Percentiles rank a stretch among this genome's conserved stretches.
Evolutionary conservation across 2,329 filamentous ascomycete genomes (phyloP).

Genomic region (Talaromyces amestolkiae): DNA sequence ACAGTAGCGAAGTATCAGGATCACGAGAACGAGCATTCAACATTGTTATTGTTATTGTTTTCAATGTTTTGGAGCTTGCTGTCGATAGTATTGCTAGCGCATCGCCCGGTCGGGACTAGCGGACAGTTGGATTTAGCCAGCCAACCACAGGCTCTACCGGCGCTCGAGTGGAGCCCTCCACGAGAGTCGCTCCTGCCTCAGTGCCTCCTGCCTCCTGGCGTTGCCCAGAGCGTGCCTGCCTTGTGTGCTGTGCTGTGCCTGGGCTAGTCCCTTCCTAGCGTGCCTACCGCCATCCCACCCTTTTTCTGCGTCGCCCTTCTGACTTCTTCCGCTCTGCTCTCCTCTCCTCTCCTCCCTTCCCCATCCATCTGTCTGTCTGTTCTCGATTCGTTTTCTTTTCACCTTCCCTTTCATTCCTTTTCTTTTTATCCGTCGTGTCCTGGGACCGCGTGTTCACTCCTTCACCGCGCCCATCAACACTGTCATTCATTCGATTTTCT

Average conservation of each 20-base stretch:
- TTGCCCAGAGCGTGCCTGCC: background rate
- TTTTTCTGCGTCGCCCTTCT: constrained; percentile 8
- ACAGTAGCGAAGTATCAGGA: no score
- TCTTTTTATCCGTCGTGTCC: constrained; percentile 31
- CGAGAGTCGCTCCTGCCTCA: background rate
- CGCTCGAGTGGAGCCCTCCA: constrained; percentile 1
- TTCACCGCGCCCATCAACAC: constrained; percentile 50
- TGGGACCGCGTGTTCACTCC: constrained; percentile 51
- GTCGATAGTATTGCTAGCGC: background rate
- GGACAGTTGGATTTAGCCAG: background rate
- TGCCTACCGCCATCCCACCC: background rate
- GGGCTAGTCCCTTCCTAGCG: constrained; percentile 1
- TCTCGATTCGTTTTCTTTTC: constrained; percentile 29
- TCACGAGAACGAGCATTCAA: no score
- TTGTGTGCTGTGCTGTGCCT: background rate
- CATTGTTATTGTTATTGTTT: no score
- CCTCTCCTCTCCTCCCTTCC: constrained; percentile 23
- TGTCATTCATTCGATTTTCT: constrained; percentile 26
- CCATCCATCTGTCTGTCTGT: constrained; percentile 27
- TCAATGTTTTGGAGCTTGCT: no score
- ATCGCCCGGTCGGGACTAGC: background rate
- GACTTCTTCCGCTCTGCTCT: constrained; percentile 19
- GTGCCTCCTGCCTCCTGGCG: background rate
- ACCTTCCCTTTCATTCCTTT: constrained; percentile 28
- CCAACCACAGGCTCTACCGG: background rate